phyloP scores from a whole-genome alignment of 2,329 filamentous ascomycete species.

The Botryotinia convoluta region DNA sequence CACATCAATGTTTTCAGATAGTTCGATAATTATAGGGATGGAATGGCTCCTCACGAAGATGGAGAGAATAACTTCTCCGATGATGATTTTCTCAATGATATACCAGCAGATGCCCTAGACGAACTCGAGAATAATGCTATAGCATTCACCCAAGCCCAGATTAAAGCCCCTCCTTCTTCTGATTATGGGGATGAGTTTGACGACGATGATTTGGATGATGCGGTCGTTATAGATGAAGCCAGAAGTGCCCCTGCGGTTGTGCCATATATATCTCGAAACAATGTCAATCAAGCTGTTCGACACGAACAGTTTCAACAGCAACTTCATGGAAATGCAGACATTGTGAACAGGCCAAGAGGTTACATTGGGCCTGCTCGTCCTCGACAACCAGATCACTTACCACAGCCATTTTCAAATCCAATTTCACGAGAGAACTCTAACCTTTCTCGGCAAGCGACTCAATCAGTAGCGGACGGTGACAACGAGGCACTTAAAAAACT shows the following conservation, averaged over 20 bases:
- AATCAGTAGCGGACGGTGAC: constrained; percentile 20
- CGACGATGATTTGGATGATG: constrained; percentile 50
- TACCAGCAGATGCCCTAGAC: constrained; percentile 56
- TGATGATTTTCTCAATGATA: constrained; percentile 61
- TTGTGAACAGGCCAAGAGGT: constrained; percentile 23
- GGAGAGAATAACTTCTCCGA: constrained; percentile 60
- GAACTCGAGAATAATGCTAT: constrained; percentile 65
- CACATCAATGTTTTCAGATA: neutral
- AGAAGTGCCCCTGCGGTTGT: constrained; percentile 29
- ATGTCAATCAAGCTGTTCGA: constrained; percentile 24
- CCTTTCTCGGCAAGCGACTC: constrained; percentile 23
- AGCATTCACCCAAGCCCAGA: constrained; percentile 47
- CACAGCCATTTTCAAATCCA: constrained; percentile 12
- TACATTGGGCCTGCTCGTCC: constrained; percentile 22
- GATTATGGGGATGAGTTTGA: constrained; percentile 41
- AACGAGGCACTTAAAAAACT: constrained; percentile 30
- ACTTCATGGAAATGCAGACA: constrained; percentile 23
- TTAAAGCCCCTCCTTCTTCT: constrained; percentile 35
- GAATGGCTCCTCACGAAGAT: constrained; percentile 40
- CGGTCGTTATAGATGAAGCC: constrained; percentile 47
- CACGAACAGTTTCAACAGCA: constrained; percentile 31
- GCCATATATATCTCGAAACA: constrained; percentile 24
- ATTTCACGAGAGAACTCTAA: constrained; percentile 26
- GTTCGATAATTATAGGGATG: constrained; percentile 36
- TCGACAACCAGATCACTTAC: constrained; percentile 14